These are phyloP conservation scores for Elongisporangium undulatum DNA, from an alignment of 352 stramenopile species.

Conservation along the genomic window DNA sequence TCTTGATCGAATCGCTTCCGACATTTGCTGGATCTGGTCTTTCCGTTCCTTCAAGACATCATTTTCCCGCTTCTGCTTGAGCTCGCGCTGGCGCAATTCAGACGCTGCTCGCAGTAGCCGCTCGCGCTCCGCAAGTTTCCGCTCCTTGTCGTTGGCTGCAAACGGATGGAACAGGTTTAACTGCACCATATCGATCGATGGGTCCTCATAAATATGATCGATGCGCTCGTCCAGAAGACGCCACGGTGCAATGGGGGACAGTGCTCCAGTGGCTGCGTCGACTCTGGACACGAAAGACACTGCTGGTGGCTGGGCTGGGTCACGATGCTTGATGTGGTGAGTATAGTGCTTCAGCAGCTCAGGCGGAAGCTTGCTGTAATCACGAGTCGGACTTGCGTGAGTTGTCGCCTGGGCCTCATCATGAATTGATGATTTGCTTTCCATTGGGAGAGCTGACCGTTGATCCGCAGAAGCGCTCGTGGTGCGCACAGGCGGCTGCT, in stretches of 20 bases:
- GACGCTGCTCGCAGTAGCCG: conserved; percentile 35
- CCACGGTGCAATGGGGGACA: conserved; percentile 14
- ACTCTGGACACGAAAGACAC: neutral
- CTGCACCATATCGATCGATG: conserved; percentile 44
- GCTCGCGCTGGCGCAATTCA: conserved; percentile 32
- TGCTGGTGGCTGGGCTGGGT: neutral
- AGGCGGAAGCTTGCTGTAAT: conserved; percentile 1
- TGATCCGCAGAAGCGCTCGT: too few species aligned
- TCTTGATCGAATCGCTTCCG: conserved; percentile 40
- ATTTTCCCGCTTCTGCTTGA: conserved; percentile 15
- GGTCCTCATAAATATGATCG: conserved; percentile 54
- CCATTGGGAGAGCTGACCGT: neutral
- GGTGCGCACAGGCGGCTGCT: neutral
- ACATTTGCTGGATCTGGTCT: conserved; percentile 39
- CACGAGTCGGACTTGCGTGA: neutral
- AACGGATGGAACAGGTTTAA: conserved; percentile 31
- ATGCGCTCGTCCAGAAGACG: conserved; percentile 42
- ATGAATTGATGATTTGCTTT: neutral
- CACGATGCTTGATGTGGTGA: neutral
- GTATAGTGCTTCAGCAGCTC: neutral
- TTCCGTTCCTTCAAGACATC: conserved; percentile 33
- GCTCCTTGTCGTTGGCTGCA: conserved; percentile 19
- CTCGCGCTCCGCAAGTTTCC: conserved; percentile 35
- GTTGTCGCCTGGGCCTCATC: neutral
- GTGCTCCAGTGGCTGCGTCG: conserved; percentile 1